Evolutionary conservation across 2,329 filamentous ascomycete genomes (phyloP), one percentile per base, ranked within the genome.

Genomic region (Neurospora sp.): DNA sequence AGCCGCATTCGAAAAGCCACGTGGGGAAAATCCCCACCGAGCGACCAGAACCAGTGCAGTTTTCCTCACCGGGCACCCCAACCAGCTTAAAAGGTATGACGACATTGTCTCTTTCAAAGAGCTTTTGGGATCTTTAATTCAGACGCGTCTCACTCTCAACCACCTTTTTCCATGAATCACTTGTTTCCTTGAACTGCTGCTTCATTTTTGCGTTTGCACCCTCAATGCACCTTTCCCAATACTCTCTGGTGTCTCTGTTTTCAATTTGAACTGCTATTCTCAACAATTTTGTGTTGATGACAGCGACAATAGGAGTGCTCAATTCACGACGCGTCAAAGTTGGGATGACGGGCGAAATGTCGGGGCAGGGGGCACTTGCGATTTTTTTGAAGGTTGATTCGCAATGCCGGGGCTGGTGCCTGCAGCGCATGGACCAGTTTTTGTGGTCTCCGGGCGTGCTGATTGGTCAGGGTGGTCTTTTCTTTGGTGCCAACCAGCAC

Each of bases 381-480:
- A 68, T 70, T 74, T 74, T 75, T 73, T 58, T 70, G 73, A 73
- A 73, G 71, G 70, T 74, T 74, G 73, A 70, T 74, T 74, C 71
- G 68, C 71, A 68, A 71, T 58, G 66, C 28, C 23, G 68, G 69
- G 67, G 70, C 70, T 73, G 73, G 69, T 74, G 74, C 73, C 73
- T 75, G 71, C 71, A 71, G 68, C 66, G 58, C 36, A 58, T 36
- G 69, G 67, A n/a, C 69, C 69, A 70, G 43, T 39, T 68, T 68
- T 68, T 36, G 38, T 23, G 39, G 28, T 17, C 33, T 38, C 10
- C 2, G 23, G 13, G 38, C 38, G 36, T 17, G 15, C 28, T 68
- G 40, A 72, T 72, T 72, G 69, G 71, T 8, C 39, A 39, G 3
- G n/a, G 10, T 19, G 19, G 42, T 40, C 67, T 38, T 28, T 28